A percentile compares a stretch with the other conserved stretches of the same genome.
Conservation (phyloP, 495 filamentous ascomycete species). For the Aspergillus affinis region DNA sequence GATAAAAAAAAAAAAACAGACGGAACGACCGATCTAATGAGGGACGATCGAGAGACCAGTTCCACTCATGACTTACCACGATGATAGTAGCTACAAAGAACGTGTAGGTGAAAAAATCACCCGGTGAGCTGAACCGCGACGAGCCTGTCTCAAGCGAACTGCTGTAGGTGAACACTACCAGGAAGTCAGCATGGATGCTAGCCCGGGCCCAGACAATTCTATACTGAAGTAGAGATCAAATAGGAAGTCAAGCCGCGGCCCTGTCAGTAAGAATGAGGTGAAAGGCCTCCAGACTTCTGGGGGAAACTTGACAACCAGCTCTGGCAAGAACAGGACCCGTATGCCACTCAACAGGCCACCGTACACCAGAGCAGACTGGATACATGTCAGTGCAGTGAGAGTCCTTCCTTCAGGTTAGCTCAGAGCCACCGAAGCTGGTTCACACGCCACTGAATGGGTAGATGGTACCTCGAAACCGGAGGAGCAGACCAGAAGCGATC, state of each 20-base stretch:
- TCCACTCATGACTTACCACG: slow-evolving; percentile 54
- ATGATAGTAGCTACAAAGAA: slow-evolving; percentile 59
- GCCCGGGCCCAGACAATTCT: slow-evolving; percentile 23
- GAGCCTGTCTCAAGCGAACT: slow-evolving; percentile 61
- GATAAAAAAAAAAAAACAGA: slow-evolving; percentile 1
- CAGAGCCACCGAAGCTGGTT: background rate
- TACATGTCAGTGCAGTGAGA: slow-evolving; percentile 64
- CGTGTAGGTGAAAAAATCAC: slow-evolving; percentile 67
- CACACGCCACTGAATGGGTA: slow-evolving; percentile 14
- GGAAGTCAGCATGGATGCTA: slow-evolving; percentile 30
- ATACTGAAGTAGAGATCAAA: slow-evolving; percentile 83
- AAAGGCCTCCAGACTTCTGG: slow-evolving; percentile 70
- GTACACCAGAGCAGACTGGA: slow-evolving; percentile 60
- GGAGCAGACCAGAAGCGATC: slow-evolving; percentile 71
- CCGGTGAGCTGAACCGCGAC: slow-evolving; percentile 59
- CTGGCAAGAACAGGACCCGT: slow-evolving; percentile 58
- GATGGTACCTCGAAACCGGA: slow-evolving; percentile 63
- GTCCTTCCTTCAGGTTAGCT: slow-evolving; percentile 50
- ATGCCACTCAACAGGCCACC: slow-evolving; percentile 55
- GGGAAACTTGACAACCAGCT: slow-evolving; percentile 57
- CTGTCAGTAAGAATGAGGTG: slow-evolving; percentile 72
- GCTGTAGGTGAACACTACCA: slow-evolving; percentile 64
- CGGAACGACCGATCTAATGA: background rate
- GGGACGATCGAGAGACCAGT: slow-evolving; percentile 6
- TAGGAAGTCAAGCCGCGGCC: slow-evolving; percentile 60